phyloP scores from a whole-genome alignment of 2,329 filamentous ascomycete genomes.

The Botryotinia globosa region DNA sequence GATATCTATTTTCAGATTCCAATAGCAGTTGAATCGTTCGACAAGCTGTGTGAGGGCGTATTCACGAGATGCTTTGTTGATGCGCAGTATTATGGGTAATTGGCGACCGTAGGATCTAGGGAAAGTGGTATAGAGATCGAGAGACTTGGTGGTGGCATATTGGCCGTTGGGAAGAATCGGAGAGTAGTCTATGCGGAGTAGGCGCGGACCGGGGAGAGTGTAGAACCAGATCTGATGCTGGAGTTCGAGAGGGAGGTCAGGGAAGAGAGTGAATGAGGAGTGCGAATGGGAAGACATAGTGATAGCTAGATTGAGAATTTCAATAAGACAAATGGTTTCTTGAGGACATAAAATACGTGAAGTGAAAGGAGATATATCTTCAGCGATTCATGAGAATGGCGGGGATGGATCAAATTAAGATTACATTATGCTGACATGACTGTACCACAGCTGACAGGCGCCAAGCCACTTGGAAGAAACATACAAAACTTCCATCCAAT shows the following conservation, averaged over 20 bases:
- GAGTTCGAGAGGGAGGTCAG: background rate
- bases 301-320: background rate
- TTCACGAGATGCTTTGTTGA: background rate
- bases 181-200: background rate
- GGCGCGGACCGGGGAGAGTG: background rate
- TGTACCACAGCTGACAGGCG: background rate
- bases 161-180: background rate
- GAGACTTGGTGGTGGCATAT: background rate
- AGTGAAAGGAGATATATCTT: background rate
- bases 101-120: background rate
- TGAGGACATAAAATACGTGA: background rate
- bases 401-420: background rate
- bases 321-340: rapidly evolving
- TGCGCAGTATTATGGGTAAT: background rate
- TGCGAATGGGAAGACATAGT: background rate
- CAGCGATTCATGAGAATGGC: background rate
- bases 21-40: background rate
- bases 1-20: background rate
- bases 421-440: background rate
- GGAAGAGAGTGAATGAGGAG: background rate
- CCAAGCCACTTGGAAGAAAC: background rate
- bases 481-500: background rate
- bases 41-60: background rate
- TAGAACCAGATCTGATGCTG: background rate
- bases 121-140: background rate